Evolutionary conservation across 148 eudicot species (phyloP).

Genomic region (Spergularia marina): DNA sequence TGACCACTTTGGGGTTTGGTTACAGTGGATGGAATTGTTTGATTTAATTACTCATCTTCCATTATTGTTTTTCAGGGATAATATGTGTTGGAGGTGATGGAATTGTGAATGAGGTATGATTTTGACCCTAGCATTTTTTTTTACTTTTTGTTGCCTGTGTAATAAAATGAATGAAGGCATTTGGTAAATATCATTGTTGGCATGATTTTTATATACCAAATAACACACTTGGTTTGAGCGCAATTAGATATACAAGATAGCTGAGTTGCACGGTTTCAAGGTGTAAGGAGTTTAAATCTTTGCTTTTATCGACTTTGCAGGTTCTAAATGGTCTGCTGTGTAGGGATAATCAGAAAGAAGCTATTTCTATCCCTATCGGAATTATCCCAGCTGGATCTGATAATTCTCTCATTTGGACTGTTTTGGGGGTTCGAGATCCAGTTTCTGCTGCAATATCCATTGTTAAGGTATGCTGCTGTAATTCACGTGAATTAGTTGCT

Average conservation of each 20-base stretch:
- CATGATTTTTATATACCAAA: background rate
- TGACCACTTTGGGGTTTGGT: constrained; percentile 1
- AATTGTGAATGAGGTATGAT: constrained; percentile 85
- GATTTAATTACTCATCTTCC: background rate
- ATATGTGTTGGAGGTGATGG: constrained; percentile 99
- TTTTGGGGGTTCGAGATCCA: constrained; percentile 96
- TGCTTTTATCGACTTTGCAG: constrained; percentile 40
- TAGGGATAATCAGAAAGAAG: constrained; percentile 87
- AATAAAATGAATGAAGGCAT: background rate
- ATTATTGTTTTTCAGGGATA: constrained; percentile 49
- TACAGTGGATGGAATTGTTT: background rate
- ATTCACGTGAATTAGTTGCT: constrained; percentile 8
- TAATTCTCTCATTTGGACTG: constrained; percentile 98
- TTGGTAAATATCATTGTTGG: background rate
- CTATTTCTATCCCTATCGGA: constrained; percentile 89
- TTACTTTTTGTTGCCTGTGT: too few relatives aligned
- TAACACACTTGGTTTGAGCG: background rate
- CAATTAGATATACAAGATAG: background rate
- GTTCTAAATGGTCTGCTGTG: constrained; percentile 84
- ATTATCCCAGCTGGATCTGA: constrained; percentile 99
- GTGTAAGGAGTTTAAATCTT: background rate
- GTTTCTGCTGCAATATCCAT: constrained; percentile 92
- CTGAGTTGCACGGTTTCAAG: constrained; percentile 2
- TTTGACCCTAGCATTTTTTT: background rate
- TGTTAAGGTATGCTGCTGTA: constrained; percentile 61